Evolutionary conservation across 176 grass and related monocot species (phyloP).

Genomic region (Thalia dealbata): DNA sequence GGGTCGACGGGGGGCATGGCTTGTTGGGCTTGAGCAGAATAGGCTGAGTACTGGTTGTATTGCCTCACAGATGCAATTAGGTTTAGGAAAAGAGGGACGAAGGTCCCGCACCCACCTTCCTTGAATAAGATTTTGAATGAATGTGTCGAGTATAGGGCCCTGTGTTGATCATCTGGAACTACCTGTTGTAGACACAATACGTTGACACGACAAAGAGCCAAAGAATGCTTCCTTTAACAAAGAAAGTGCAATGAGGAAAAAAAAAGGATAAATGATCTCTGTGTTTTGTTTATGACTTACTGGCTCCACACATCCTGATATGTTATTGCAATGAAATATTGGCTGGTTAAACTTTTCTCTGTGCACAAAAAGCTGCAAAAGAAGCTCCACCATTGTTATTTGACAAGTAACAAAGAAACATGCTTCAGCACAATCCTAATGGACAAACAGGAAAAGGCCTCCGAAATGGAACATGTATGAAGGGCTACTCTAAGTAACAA

Average conservation of each 20-base stretch:
- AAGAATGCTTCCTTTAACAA: not conserved
- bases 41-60: constrained; percentile 60
- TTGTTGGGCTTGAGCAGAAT: constrained; percentile 25
- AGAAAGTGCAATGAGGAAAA: not conserved
- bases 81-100: constrained; percentile 93
- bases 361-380: constrained; percentile 62
- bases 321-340: constrained; percentile 95
- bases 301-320: constrained; percentile 84
- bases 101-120: constrained; percentile 89
- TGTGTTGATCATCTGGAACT: constrained; percentile 65
- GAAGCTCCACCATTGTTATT: not conserved
- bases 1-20: constrained; percentile 47
- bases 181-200: constrained; percentile 33
- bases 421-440: not conserved
- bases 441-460: not conserved
- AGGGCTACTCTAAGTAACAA: not conserved
- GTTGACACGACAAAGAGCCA: not conserved
- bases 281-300: constrained; percentile 38
- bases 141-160: constrained; percentile 82
- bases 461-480: not conserved
- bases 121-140: constrained; percentile 99
- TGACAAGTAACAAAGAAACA: too few relatives aligned
- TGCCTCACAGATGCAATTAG: constrained; percentile 60
- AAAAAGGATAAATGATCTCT: not conserved
- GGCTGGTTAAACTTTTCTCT: constrained; percentile 93